A percentile compares a stretch with the other conserved stretches of the same genome.
These are phyloP conservation scores for Pyrenochaeta sp. DNA, from an alignment of 2,329 filamentous ascomycete genomes.

Conservation along the genomic window DNA sequence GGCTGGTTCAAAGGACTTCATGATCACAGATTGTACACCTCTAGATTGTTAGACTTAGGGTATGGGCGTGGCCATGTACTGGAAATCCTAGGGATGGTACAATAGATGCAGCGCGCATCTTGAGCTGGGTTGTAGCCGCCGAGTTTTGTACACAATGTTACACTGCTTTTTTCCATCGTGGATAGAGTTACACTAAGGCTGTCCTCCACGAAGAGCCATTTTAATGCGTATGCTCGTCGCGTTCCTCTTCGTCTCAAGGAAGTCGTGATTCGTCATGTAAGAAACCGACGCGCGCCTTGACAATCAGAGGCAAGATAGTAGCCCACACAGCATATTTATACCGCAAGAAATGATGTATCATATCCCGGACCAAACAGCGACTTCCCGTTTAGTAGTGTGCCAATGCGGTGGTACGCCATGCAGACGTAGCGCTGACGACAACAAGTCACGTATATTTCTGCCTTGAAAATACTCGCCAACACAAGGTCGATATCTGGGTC, in stretches of 20 bases:
- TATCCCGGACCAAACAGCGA: slow-evolving; percentile 1
- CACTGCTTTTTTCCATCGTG: slow-evolving; percentile 1
- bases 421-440: slow-evolving; percentile 32
- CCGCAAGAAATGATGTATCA: slow-evolving; percentile 1
- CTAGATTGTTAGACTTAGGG: background rate
- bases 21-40: background rate
- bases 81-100: background rate
- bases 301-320: background rate
- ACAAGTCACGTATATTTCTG: slow-evolving; percentile 29
- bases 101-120: background rate
- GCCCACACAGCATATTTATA: background rate
- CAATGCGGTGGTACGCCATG: slow-evolving; percentile 11
- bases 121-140: slow-evolving; percentile 9
- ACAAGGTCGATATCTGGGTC: slow-evolving; percentile 22
- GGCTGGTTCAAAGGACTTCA: background rate
- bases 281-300: background rate
- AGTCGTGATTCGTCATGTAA: background rate
- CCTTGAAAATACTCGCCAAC: slow-evolving; percentile 25
- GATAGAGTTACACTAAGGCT: background rate
- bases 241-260: background rate
- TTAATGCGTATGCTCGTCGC: background rate
- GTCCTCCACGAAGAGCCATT: background rate
- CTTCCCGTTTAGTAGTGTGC: slow-evolving; percentile 7
- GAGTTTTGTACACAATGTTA: slow-evolving; percentile 3
- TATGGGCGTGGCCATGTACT: background rate